Base-by-base conservation (phyloP, 2,329 filamentous ascomycete genomes). In the Aspergillus sp. region DNA sequence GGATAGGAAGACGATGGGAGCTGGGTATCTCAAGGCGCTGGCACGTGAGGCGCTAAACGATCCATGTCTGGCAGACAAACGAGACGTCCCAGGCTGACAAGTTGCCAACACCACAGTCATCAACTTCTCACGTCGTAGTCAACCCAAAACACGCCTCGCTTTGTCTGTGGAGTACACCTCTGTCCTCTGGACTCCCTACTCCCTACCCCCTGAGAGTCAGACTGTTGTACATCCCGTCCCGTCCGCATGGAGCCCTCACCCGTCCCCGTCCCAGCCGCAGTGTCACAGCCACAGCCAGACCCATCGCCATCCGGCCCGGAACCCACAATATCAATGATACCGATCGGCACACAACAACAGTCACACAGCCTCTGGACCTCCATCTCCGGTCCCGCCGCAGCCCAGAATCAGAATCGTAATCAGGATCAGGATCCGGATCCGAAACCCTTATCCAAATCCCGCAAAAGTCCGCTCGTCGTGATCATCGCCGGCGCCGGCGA, bases 401-500 rank as follows among this genome's bases (percentile, higher is more conserved):
- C n/a, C 45, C n/a, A 13, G 34, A 11, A 9, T 13, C 7, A n/a
- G 57, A 57, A 3, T 41, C n/a, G 4, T 8, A 11, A 9, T 13
- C 7, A n/a, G 57, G 57, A 3, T 41, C 34, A 13, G 11, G 15
- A 15, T 41, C 34, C 9, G 15, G 15, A 15, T 41, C 34, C 2
- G 25, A 28, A 41, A 13, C 9, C 11, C 34, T 2, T 15, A 41
- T 6, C 34, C 25, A 72, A 68, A 30, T 48, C 51, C 8, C 38
- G 63, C 13, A 53, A 54, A 6, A 70, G 74, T 28, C 75, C 75
- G 2, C 61, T 77, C 11, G 65, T 77, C 17, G 64, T 79, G 34
- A 64, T 78, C 54, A 64, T 78, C 49, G 57, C 73, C 3, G 77
- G 77, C 25, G 71, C 74, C 1, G 76, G 77, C n/a, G 77, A 76